Percentiles rank a stretch among this genome's conserved stretches.
Conservation (phyloP, 1,284 basidiomycete species). For the Trichosporon sp. region DNA sequence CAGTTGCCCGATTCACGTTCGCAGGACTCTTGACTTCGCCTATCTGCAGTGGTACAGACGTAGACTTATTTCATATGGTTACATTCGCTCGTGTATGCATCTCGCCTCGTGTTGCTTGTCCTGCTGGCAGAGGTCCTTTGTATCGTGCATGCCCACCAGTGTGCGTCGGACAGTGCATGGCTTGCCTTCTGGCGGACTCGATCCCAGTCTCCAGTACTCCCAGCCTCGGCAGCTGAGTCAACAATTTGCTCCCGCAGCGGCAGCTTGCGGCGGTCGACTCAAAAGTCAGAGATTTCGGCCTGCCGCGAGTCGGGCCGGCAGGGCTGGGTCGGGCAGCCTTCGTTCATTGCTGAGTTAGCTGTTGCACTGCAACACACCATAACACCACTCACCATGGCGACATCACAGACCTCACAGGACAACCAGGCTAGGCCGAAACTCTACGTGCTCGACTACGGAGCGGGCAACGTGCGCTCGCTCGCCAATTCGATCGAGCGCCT, state of each 20-base stretch:
- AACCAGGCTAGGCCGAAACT: constrained; percentile 57
- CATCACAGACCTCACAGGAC: neutral
- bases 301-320: neutral
- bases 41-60: neutral
- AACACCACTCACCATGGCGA: neutral
- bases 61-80: neutral
- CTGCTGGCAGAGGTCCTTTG: too few species aligned
- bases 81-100: neutral
- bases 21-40: neutral
- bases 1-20: neutral
- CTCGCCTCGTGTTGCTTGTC: neutral
- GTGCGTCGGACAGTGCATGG: too few species aligned
- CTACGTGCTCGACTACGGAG: constrained; percentile 93
- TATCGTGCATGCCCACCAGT: neutral
- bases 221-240: neutral
- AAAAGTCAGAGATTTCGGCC: constrained; percentile 17
- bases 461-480: constrained; percentile 12
- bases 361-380: neutral
- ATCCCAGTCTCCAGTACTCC: neutral
- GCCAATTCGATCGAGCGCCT: constrained; percentile 56
- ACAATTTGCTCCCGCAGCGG: neutral
- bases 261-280: neutral
- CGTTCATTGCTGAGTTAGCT: neutral
- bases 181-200: neutral
- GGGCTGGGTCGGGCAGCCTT: neutral